Evolutionary conservation across 1,284 basidiomycete genomes (phyloP), one percentile per base, ranked within the genome.

Genomic region (Hemileccinum hortonii): DNA sequence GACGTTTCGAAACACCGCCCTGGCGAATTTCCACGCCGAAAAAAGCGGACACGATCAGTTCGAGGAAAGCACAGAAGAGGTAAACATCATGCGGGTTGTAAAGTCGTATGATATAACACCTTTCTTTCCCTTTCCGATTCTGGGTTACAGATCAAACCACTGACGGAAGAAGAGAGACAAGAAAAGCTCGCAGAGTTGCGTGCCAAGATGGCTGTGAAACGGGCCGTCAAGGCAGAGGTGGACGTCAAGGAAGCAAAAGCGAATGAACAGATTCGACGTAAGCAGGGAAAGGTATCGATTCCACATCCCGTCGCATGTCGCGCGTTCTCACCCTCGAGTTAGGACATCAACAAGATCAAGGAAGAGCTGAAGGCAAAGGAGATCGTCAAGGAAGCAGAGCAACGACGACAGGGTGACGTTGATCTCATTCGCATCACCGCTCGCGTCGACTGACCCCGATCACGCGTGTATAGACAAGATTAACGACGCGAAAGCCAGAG

Each of bases 31-130:
- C 73, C 95, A 98, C 65, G 95, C 95, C 3, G 93, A 97, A 71
- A 95, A 94, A 75, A 91, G 87, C 57, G 95, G 95, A 0, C 95
- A 98, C 67, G 87, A 92, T 67, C 84, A 93, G 59, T 98, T 98
- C 60, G 94, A 96, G 66, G 95, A 99, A 69, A 94, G 91, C 6
- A 91, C 87, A 0, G 94, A 98, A 66, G 95, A 97, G 80, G 92
- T 92, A 30, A 10, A 10, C 29, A 9, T 30, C 29, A 30, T 12
- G 29, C 10, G 29, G 4, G 30, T 15, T 26, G 26, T 9, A 26
- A 26, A 2, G 26, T 7, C 8, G 26, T 26, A 9, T 26, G 26
- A 26, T 26, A 5, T 26, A 6, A 26, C 26, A 26, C 6, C 26
- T 2, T 26, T 9, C 8, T 24, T 24, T 24, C 24, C 24, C n/a